Evolutionary conservation across 768 basidiomycete genomes (phyloP).

Genomic region (Mycena rebaudengoi): DNA sequence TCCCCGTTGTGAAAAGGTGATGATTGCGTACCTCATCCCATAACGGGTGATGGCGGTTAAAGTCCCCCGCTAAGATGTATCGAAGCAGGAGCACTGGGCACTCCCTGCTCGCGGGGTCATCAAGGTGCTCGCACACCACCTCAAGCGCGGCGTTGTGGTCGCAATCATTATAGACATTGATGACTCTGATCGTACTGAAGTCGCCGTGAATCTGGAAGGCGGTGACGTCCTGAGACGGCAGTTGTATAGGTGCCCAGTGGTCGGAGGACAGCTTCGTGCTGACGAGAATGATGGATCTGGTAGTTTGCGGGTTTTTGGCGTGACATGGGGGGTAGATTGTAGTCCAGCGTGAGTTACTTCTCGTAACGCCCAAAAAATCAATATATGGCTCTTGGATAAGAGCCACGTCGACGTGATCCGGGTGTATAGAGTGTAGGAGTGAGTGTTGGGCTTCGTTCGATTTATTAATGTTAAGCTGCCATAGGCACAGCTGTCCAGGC

Average conservation of each 20-base stretch:
- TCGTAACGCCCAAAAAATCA: constrained; percentile 20
- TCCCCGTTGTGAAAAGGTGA: constrained; percentile 47
- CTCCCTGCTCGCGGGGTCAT: not conserved
- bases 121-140: not conserved
- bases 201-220: constrained; percentile 31
- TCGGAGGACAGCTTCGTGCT: not conserved
- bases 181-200: constrained; percentile 24
- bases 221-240: constrained; percentile 24
- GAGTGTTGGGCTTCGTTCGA: constrained; percentile 19
- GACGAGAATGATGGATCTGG: constrained; percentile 11
- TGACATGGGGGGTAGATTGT: constrained; percentile 37
- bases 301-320: not conserved
- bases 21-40: constrained; percentile 29
- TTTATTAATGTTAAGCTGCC: constrained; percentile 39
- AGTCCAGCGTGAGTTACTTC: constrained; percentile 21
- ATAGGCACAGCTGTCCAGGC: constrained; percentile 16
- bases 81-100: not conserved
- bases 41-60: constrained; percentile 43
- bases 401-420: constrained; percentile 28
- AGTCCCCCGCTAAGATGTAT: constrained; percentile 46
- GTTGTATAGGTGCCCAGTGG: not conserved
- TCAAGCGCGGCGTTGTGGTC: not conserved
- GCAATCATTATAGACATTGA: constrained; percentile 38
- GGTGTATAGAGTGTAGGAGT: constrained; percentile 11
- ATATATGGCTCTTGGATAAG: constrained; percentile 43